A percentile compares a stretch with the other conserved stretches of the same genome.
Evolutionary conservation across 2,329 filamentous ascomycete species (phyloP).

Genomic region (Fusarium denticulatum): DNA sequence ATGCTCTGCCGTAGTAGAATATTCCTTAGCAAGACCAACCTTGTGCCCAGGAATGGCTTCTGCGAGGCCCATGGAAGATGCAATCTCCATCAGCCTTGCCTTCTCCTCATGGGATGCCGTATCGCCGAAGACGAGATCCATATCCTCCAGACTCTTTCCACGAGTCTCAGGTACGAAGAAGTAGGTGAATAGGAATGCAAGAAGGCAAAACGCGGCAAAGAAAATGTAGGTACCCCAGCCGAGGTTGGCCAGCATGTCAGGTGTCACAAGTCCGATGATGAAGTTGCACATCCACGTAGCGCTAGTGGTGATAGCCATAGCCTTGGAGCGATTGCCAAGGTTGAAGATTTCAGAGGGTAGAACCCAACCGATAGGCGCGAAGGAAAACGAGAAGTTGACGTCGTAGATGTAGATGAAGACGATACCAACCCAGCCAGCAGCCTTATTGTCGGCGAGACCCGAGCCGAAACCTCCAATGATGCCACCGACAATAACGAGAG

Average conservation of each 20-base stretch:
- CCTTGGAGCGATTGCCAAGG: constrained; percentile 66
- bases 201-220: constrained; percentile 64
- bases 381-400: constrained; percentile 70
- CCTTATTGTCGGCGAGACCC: constrained; percentile 48
- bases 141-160: constrained; percentile 64
- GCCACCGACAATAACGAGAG: constrained; percentile 62
- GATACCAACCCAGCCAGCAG: constrained; percentile 66
- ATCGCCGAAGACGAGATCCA: constrained; percentile 59
- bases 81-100: not conserved
- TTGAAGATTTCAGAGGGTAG: constrained; percentile 73
- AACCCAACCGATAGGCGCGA: constrained; percentile 72
- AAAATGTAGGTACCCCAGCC: constrained; percentile 67
- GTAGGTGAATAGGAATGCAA: constrained; percentile 61
- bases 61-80: not conserved
- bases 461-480: constrained; percentile 58
- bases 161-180: constrained; percentile 69
- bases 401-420: constrained; percentile 73
- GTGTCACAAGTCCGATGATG: constrained; percentile 49
- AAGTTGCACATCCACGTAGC: constrained; percentile 55
- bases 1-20: not conserved
- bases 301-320: constrained; percentile 67
- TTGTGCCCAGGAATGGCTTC: not conserved
- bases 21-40: not conserved
- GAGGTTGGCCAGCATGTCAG: constrained; percentile 62
- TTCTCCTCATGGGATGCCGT: not conserved